Evolutionary conservation across 306 rosid species (phyloP).

Genomic region (Benincasa hispida): DNA sequence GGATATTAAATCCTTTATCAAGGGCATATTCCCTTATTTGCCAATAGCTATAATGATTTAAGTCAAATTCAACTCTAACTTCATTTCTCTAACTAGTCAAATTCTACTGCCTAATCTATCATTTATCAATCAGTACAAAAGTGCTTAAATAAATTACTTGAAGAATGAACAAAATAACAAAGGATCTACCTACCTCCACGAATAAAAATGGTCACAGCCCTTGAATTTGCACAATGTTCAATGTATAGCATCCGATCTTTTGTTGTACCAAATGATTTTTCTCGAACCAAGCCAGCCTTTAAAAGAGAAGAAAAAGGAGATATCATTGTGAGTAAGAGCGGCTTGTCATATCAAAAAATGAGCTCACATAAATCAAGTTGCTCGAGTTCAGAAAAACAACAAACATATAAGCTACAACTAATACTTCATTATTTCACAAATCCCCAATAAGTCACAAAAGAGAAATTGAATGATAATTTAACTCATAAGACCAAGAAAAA

Average conservation of each 20-base stretch:
- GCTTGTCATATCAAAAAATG: background rate
- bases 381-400: background rate
- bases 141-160: background rate
- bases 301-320: background rate
- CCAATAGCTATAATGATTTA: no score
- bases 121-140: background rate
- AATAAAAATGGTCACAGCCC: slow-evolving; percentile 80
- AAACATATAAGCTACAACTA: background rate
- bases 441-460: background rate
- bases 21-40: no score
- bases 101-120: background rate
- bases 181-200: slow-evolving; percentile 57
- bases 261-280: slow-evolving; percentile 88
- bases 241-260: slow-evolving; percentile 94
- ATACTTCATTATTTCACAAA: background rate
- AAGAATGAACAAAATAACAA: background rate
- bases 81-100: background rate
- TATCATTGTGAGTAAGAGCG: background rate
- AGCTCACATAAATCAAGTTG: background rate
- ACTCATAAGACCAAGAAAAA: background rate
- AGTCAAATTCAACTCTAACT: no score
- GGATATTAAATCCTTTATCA: no score
- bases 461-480: background rate
- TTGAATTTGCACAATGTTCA: slow-evolving; percentile 96
- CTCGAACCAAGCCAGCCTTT: slow-evolving; percentile 94